These are phyloP conservation scores for Closterium sp. DNA, from an alignment of 139 green algal genomes.

Conservation along the genomic window DNA sequence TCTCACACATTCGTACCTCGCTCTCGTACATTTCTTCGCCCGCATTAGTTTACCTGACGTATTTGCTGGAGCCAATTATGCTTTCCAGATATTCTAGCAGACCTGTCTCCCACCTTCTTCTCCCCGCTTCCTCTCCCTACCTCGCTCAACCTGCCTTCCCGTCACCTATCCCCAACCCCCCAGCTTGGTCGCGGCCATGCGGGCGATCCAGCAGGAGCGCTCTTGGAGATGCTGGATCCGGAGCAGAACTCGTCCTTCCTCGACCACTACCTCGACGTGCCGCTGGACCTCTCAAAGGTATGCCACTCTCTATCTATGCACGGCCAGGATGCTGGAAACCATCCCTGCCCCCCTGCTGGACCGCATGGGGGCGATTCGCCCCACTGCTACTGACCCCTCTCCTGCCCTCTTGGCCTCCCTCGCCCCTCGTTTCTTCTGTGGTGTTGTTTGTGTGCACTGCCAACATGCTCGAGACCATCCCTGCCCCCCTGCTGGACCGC, in stretches of 20 bases:
- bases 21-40: no score
- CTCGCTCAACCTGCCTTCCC: no score
- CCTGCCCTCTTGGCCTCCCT: background rate
- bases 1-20: no score
- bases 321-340: conserved; percentile 93
- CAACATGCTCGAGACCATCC: conserved; percentile 93
- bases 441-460: conserved; percentile 94
- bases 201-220: conserved; percentile 88
- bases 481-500: conserved; percentile 87
- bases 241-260: conserved; percentile 94
- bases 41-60: no score
- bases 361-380: conserved; percentile 89
- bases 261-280: conserved; percentile 97
- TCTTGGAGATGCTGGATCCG: conserved; percentile 96
- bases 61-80: no score
- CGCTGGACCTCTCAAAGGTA: conserved; percentile 87
- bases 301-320: conserved; percentile 91
- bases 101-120: no score
- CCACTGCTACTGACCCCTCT: no score
- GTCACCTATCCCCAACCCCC: background rate
- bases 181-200: conserved; percentile 42
- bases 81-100: no score
- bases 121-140: no score
- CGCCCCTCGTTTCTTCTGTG: background rate
- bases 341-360: conserved; percentile 89